A percentile compares a stretch with the other conserved stretches of the same genome.
Conservation (phyloP, 148 eudicot species). For the Camellia granthamiana region DNA sequence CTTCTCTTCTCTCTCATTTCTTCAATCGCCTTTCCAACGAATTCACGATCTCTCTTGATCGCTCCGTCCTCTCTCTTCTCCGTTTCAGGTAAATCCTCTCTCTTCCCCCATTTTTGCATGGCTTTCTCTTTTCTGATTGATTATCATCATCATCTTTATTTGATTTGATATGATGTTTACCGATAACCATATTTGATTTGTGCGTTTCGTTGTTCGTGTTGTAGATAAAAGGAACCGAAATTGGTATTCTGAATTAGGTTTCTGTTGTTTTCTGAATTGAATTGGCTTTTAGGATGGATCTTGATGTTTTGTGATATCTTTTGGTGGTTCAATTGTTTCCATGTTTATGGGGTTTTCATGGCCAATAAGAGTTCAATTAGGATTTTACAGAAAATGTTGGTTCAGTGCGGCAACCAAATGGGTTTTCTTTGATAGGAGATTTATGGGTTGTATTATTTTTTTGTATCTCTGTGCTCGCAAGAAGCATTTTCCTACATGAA, state of each 20-base stretch:
- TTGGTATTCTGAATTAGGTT: neutral
- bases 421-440: neutral
- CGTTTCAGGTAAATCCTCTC: slow-evolving; percentile 26
- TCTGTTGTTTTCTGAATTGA: neutral
- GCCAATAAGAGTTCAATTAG: neutral
- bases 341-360: neutral
- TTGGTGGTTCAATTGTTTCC: neutral
- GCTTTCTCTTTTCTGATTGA: neutral
- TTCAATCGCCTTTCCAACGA: slow-evolving; percentile 6
- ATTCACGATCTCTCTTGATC: slow-evolving; percentile 24
- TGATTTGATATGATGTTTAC: neutral
- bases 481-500: neutral
- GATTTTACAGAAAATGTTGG: neutral
- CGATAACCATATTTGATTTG: neutral
- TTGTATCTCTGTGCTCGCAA: neutral
- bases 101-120: slow-evolving; percentile 1
- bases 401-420: neutral
- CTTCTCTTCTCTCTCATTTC: slow-evolving; percentile 7
- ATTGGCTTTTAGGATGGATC: slow-evolving; percentile 5
- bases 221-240: neutral
- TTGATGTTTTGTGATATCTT: neutral
- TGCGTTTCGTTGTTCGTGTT: neutral
- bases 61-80: slow-evolving; percentile 14
- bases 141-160: neutral
- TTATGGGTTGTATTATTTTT: neutral